Evolutionary conservation across 441 rosid species (phyloP).

Genomic region (Eruca vesicaria): DNA sequence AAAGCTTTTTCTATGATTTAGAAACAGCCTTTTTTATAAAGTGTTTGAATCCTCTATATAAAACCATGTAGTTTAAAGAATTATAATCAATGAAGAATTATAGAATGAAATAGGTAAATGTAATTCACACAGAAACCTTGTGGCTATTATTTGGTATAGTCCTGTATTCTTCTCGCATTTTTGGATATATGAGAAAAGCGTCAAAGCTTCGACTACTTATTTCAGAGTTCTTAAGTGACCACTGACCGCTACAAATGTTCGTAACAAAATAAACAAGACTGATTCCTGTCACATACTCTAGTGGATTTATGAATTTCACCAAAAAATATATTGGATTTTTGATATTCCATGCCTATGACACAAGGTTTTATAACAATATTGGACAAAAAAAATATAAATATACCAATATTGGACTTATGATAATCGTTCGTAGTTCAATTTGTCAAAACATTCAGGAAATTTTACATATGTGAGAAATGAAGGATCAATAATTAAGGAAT

Average conservation of each 20-base stretch:
- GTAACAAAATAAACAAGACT: background rate
- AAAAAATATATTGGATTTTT: no score
- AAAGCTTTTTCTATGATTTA: background rate
- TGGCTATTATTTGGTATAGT: background rate
- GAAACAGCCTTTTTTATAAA: background rate
- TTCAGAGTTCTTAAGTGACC: background rate
- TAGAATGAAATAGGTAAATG: background rate
- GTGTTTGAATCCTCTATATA: background rate
- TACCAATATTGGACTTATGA: background rate
- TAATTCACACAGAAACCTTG: background rate
- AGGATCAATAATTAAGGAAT: conserved; percentile 18
- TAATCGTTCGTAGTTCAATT: background rate
- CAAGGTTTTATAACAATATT: background rate
- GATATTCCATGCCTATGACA: background rate
- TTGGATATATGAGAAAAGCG: background rate
- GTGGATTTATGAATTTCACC: no score
- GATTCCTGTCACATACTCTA: background rate
- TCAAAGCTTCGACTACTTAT: background rate
- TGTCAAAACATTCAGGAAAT: background rate
- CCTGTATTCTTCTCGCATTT: background rate
- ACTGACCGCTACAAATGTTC: background rate
- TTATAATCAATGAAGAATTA: background rate
- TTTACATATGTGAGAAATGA: no score
- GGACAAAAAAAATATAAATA: background rate
- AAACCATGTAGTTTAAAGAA: background rate